Base-by-base conservation (phyloP, 2,329 filamentous ascomycete species). In the Fusarium transvaalense region DNA sequence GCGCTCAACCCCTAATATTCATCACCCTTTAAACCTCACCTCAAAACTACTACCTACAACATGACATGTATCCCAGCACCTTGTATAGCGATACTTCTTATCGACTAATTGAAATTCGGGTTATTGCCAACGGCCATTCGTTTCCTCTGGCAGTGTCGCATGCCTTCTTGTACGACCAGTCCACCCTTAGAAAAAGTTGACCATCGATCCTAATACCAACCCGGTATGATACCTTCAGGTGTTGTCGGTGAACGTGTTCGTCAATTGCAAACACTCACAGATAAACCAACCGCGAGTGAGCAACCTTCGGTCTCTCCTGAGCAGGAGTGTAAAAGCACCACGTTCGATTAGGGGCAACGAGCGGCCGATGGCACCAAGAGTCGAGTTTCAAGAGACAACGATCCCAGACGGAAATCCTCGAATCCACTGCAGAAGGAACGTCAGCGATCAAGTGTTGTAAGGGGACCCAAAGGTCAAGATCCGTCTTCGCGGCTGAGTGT, bases 221-320 rank as follows among this genome's bases (percentile, higher is more conserved):
- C 53, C 35, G 63, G 64, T 51, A 38, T 61, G 37, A 61, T 76
- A 46, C 75, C 73, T 7, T 56, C 66, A 4, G 76, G 76, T 21
- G 73, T 76, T 35, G 76, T 78, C 23, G 55, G 69, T 25, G 63
- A 74, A 29, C 77, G 76, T 35, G 74, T 77, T 50, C 74, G 72
- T 38, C 72, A 74, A 34, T 68, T 78, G 32, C 70, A 69, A 23
- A 73, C 64, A 5, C 66, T 76, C 4, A 68, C 64, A 9, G 64
- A 67, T 35, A 47, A 69, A 35, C 56, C 65, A 25, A 31, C 43
- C 21, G 34, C 38, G 7, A 45, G 62, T 10, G 62, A 53, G 8
- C 56, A 51, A 19, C 29, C 29, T 19, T 61, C 56, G 13, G 29
- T 56, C 6, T 55, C 66, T 37, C 60, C 64, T 42, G 60, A 68